Conservation (phyloP, 805 yeast species). For the Myxozyma neotropica region DNA sequence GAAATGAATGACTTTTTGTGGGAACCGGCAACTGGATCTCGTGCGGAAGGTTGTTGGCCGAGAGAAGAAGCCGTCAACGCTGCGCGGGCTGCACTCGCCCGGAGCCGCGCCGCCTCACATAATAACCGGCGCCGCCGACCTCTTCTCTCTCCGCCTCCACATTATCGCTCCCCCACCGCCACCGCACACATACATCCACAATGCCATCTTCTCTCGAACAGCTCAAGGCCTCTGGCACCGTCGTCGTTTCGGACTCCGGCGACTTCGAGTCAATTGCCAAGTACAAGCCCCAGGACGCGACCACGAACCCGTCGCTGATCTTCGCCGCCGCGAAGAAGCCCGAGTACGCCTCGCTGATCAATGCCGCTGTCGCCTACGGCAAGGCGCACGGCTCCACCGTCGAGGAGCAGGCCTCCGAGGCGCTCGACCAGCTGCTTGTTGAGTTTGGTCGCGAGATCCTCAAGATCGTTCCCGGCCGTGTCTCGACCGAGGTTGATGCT, state of each 20-base stretch:
- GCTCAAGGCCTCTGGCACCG: conserved; percentile 93
- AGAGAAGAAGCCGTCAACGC: neutral
- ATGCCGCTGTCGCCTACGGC: conserved; percentile 86
- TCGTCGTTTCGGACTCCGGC: conserved; percentile 98
- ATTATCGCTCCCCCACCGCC: neutral
- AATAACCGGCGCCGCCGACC: neutral
- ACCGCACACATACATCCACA: conserved; percentile 2
- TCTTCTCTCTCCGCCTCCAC: neutral
- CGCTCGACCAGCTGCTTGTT: conserved; percentile 89
- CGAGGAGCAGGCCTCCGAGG: conserved; percentile 69
- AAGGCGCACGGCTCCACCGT: conserved; percentile 51
- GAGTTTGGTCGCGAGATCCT: conserved; percentile 95
- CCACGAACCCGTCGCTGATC: conserved; percentile 97
- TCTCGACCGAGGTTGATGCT: conserved; percentile 98
- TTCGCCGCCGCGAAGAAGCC: conserved; percentile 92
- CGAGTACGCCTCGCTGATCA: conserved; percentile 86
- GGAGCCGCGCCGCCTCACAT: neutral
- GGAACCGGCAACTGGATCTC: too few relatives aligned
- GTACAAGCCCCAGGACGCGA: conserved; percentile 98
- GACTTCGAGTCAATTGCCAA: conserved; percentile 97
- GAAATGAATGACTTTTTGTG: neutral
- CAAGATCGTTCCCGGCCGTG: conserved; percentile 97
- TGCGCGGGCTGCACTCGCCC: conserved; percentile 11
- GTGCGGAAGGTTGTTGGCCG: conserved; percentile 7
- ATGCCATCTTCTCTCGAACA: conserved; percentile 77